Evolutionary conservation across 2,329 filamentous ascomycete species (phyloP), one percentile per base, ranked within the genome.

Genomic region (Pestalotiopsis fici): DNA sequence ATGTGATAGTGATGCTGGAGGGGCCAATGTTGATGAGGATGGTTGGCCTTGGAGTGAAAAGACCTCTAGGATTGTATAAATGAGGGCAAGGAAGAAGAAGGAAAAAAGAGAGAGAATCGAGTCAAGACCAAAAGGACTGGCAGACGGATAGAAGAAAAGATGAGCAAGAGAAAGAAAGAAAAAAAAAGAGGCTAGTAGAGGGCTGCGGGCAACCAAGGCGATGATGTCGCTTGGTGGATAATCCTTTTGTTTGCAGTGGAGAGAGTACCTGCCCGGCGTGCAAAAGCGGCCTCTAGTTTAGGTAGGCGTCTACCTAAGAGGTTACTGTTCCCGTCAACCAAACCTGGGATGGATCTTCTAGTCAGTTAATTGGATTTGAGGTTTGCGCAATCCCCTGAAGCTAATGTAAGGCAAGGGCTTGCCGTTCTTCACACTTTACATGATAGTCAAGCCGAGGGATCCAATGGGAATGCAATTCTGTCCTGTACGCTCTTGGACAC

Each of bases 301-400:
- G 31, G 27, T 15, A 39, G 11, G n/a, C 57, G 15, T 39, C 28
- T 60, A 31, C 57, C 28, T 11, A 57, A 27, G 55, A 31, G 55
- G 27, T 31, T 57, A 27, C 27, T 31, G 13, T 57, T 57, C 27
- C 27, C 31, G 43, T 50, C 43, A 47, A 18, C 43, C 18, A 50
- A 50, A 21, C 43, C 43, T 50, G 43, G 21, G 23, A 57, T 31
- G 55, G 27, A 25, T 50, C 21, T 63, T 63, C 39, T 63, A 63
- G 60, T 64, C 21, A 55, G 31, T 55, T 64, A 18, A 43, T 31
- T 50, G 43, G 43, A n/a, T 50, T 50, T 50, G 43, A 50, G 43
- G 43, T 50, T 35, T 63, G 60, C 60, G 60, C 39, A 28, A 28
- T 55, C 62, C 62, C 62, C 62, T 64, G 62, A 37, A 64, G 62